Conservation (phyloP, 371 early-diverging fungal genomes). For the Mortierella sp. region DNA sequence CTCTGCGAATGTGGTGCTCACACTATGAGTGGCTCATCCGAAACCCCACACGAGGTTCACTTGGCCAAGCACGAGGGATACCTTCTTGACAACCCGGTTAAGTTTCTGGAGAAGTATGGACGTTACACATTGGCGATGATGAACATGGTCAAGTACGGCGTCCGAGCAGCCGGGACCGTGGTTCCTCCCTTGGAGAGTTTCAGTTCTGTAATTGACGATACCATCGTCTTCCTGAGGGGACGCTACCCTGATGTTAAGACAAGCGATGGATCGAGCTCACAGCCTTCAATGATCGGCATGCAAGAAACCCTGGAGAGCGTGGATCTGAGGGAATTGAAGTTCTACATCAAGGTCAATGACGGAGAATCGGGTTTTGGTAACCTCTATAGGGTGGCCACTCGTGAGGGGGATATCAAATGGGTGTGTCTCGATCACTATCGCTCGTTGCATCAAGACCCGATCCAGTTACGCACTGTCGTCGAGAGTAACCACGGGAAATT, state of each 20-base stretch:
- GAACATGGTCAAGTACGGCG: conserved; percentile 28
- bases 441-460: neutral
- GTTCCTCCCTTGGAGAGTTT: conserved; percentile 13
- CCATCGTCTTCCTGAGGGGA: neutral
- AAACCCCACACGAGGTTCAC: conserved; percentile 22
- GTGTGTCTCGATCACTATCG: conserved; percentile 28
- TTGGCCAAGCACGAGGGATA: conserved; percentile 35
- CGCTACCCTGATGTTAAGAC: too few species aligned
- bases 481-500: conserved; percentile 2
- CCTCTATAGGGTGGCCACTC: conserved; percentile 13
- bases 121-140: conserved; percentile 19
- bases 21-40: neutral
- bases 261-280: too few species aligned
- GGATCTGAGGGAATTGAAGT: conserved; percentile 9
- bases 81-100: conserved; percentile 17
- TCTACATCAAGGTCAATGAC: conserved; percentile 6
- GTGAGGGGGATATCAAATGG: conserved; percentile 25
- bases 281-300: neutral
- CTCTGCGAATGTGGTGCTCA: conserved; percentile 38
- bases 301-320: conserved; percentile 7
- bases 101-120: conserved; percentile 34
- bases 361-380: conserved; percentile 9
- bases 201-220: neutral
- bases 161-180: conserved; percentile 5
- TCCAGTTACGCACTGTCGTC: neutral